Evolutionary conservation across 2,329 filamentous ascomycete species (phyloP), one percentile per base, ranked within the genome.

Genomic region (Alternaria arborescens): DNA sequence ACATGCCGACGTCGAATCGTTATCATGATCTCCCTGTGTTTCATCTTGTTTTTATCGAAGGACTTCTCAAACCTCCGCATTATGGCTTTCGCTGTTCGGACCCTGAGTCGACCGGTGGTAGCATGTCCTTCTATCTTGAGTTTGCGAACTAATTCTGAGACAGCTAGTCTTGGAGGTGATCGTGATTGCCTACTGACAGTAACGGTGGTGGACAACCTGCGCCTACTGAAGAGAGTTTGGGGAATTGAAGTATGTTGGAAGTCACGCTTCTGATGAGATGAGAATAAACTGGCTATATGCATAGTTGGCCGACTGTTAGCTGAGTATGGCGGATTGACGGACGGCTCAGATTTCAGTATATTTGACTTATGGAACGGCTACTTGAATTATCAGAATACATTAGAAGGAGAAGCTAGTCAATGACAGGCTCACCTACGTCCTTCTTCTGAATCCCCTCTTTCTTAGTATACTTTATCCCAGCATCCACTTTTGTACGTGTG

Each of bases 371-470:
- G 14, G 58, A 38, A 30, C 50, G 36, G 40, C 58, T 62, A 55
- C 51, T 51, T 64, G 18, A 12, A 38, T 14, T 47, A 64, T 64
- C 52, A 64, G 62, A 61, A 50, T 34, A 54, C 12, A 36, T 24
- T 20, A 8, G n/a, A 24, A 28, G 44, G 18, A 40, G 47, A 40
- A 40, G 22, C 55, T 56, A 62, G 30, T 30, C 26, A 41, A 50
- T 36, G 47, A 43, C 36, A 61, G 54, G 60, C 60, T 61, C 60
- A 63, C 60, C 60, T 65, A 61, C 60, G 22, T 63, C 54, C 51
- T 53, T 34, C 3, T 46, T 36, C 14, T n/a, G 34, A 41, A 20
- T 32, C 34, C 44, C 40, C 11, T 53, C 41, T 36, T 16, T 36
- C 32, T 36, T 16, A 36, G 32, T 16, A 36, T 36, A 26, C 32